A percentile compares a stretch with the other conserved stretches of the same genome.
phyloP scores from a whole-genome alignment of 495 filamentous ascomycete species.

The Neurospora sp. region DNA sequence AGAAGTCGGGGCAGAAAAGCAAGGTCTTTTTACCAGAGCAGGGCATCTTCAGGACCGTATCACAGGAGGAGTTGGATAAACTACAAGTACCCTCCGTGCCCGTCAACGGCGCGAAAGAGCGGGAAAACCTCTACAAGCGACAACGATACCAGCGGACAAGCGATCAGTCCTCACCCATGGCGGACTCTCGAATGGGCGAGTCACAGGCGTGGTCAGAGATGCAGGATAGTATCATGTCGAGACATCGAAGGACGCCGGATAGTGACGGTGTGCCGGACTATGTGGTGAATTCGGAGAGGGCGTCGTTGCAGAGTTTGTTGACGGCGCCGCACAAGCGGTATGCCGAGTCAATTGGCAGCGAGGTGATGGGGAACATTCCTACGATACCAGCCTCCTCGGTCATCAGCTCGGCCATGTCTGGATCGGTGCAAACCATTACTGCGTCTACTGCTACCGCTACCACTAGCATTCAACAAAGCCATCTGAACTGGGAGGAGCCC shows the following conservation, averaged over 20 bases:
- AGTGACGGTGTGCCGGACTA: neutral
- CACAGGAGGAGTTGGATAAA: conserved; percentile 31
- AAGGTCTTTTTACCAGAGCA: conserved; percentile 40
- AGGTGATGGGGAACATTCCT: neutral
- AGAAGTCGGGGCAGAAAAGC: conserved; percentile 22
- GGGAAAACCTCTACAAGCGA: neutral
- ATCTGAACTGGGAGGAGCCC: neutral
- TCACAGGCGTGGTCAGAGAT: neutral
- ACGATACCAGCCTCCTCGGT: neutral
- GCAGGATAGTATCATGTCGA: neutral
- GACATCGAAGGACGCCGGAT: neutral
- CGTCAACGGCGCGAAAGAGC: neutral
- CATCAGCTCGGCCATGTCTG: neutral
- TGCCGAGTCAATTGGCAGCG: neutral
- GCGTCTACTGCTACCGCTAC: neutral
- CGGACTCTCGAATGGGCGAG: conserved; percentile 7
- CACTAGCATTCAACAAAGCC: neutral
- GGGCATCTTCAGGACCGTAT: conserved; percentile 42
- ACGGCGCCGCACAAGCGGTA: neutral
- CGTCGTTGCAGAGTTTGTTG: neutral
- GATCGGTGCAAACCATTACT: neutral
- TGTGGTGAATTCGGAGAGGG: neutral
- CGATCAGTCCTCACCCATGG: conserved; percentile 15
- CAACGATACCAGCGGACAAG: conserved; percentile 14
- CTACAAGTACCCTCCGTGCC: conserved; percentile 12